These are phyloP conservation scores for Fusarium pseudonygamai DNA, from an alignment of 2,329 filamentous ascomycete species.

Conservation along the genomic window DNA sequence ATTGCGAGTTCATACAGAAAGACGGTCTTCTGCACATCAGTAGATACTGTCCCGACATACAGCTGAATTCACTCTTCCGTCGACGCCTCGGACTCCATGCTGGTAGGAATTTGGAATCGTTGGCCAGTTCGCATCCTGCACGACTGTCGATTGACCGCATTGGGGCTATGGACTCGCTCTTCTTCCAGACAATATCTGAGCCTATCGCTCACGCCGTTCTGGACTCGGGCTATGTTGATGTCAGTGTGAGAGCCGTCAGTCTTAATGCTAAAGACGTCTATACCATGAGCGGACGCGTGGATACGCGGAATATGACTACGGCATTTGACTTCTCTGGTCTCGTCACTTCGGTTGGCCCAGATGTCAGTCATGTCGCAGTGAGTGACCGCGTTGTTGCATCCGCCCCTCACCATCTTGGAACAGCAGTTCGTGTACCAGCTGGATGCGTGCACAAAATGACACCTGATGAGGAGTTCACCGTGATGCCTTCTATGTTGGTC, in stretches of 20 bases:
- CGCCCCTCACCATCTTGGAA: not conserved
- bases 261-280: not conserved
- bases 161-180: not conserved
- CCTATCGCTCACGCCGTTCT: fast-evolving
- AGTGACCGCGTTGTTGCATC: not conserved
- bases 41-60: not conserved
- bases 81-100: not conserved
- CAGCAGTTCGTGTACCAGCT: not conserved
- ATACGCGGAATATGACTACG: not conserved
- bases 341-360: not conserved
- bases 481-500: not conserved
- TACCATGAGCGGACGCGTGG: not conserved
- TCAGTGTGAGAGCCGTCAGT: not conserved
- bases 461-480: fast-evolving
- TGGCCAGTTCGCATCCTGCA: not conserved
- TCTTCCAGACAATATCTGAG: not conserved
- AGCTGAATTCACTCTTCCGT: not conserved
- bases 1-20: not conserved
- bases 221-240: not conserved
- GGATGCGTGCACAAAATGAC: not conserved
- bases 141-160: not conserved
- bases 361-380: not conserved
- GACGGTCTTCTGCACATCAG: not conserved
- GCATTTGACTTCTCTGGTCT: not conserved
- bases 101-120: not conserved